Evolutionary conservation across 1,139 yeast genomes (phyloP), one percentile per base, ranked within the genome.

Genomic region (Arxiozyma bovina): DNA sequence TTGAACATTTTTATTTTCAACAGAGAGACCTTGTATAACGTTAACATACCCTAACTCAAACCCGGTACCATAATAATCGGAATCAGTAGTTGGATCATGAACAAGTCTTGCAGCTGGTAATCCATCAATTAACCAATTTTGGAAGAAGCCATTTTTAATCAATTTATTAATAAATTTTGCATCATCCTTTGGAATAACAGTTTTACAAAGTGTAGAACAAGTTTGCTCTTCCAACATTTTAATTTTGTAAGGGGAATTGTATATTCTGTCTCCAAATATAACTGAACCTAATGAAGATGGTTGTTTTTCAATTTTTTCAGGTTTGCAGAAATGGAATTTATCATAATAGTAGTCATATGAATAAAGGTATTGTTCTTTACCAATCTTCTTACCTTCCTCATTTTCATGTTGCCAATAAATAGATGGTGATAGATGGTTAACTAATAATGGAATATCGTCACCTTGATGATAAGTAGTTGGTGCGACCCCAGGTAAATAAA

Each of bases 81-180:
- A 63, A 22, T 79, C 65, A n/a, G 87, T 83, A 62, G 80, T 78
- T 53, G 66, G 66, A 68, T 85, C 90, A 50, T 76, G 56, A 42
- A 81, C 73, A 53, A 70, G 69, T 63, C 78, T 79, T 4, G 96
- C 96, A 21, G 93, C 96, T 22, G 99, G 99, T 61, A 93, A 79
- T 1, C 98, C 97, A 70, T 93, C 99, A 58, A 93, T 75, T 54
- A 91, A 77, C 99, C 98, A 93, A 68, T 93, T 91, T 70, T 88
- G 87, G 66, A 79, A 81, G 70, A 88, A 93, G 6, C 93, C 91
- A 52, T 90, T 89, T 61, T 83, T 77, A 61, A 93, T 86, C 65
- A 87, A 80, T 63, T 86, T 78, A 68, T 83, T 84, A 51, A 90
- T 87, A 67, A 90, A 90, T 3, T 77, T 76, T 1, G 89, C 78